These are phyloP conservation scores for Colletotrichum tofieldiae DNA, from an alignment of 2,329 filamentous ascomycete genomes.

Conservation along the genomic window DNA sequence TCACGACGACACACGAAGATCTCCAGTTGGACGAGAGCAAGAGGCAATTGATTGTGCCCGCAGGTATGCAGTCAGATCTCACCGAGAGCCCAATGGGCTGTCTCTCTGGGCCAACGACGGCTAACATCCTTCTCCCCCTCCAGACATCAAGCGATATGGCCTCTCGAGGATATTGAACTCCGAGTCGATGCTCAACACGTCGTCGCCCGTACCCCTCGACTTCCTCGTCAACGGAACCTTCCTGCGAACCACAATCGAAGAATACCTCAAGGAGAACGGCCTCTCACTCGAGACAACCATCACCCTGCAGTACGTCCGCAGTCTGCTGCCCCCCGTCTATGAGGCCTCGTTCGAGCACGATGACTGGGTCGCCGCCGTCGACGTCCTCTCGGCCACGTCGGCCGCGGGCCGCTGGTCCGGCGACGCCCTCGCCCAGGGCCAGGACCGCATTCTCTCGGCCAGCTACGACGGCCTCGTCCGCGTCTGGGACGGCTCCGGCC, in stretches of 20 bases:
- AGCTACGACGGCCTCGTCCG: conserved; percentile 92
- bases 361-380: conserved; percentile 93
- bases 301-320: conserved; percentile 93
- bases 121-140: not conserved
- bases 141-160: conserved; percentile 79
- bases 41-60: conserved; percentile 74
- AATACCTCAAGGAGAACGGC: conserved; percentile 89
- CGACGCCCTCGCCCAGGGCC: conserved; percentile 65
- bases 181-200: conserved; percentile 78
- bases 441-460: conserved; percentile 87
- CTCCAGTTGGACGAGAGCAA: conserved; percentile 75
- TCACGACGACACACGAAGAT: conserved; percentile 75
- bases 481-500: conserved; percentile 92
- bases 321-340: conserved; percentile 89
- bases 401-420: conserved; percentile 71
- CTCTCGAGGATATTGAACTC: conserved; percentile 81
- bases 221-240: conserved; percentile 97
- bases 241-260: conserved; percentile 89
- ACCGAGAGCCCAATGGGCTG: conserved; percentile 11
- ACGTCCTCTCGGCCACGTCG: conserved; percentile 81
- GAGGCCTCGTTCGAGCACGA: conserved; percentile 96
- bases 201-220: conserved; percentile 84
- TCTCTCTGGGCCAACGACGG: not conserved
- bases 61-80: conserved; percentile 58
- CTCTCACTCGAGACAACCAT: conserved; percentile 91